phyloP scores from a whole-genome alignment of 2,329 filamentous ascomycete species.

The Aspergillus glaucus region DNA sequence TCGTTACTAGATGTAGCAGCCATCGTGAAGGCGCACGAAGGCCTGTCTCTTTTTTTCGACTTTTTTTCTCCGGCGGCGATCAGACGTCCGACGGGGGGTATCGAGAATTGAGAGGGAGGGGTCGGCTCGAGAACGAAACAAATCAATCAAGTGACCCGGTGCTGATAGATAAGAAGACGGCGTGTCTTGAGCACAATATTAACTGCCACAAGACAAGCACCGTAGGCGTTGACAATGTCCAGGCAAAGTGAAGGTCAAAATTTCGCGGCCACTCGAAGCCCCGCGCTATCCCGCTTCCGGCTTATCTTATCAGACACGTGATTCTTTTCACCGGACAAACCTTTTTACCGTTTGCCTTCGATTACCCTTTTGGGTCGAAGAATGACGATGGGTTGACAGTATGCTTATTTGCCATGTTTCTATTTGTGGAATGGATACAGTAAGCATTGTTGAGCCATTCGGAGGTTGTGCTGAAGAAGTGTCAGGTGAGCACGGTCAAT shows the following conservation, averaged over 20 bases:
- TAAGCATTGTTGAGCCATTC: too few species aligned
- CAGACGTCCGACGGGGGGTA: slow-evolving; percentile 5
- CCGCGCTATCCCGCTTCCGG: slow-evolving; percentile 22
- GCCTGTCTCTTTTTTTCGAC: slow-evolving; percentile 1
- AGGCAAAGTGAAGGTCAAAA: background rate
- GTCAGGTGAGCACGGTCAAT: too few species aligned
- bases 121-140: background rate
- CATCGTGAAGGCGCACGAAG: slow-evolving; percentile 23
- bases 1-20: slow-evolving; percentile 21
- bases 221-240: background rate
- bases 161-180: background rate
- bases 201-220: background rate
- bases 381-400: too few species aligned
- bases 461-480: too few species aligned
- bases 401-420: too few species aligned
- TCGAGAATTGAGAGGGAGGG: background rate
- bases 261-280: slow-evolving; percentile 5
- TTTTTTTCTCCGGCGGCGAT: background rate
- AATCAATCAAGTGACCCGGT: background rate
- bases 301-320: slow-evolving; percentile 25
- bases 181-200: background rate
- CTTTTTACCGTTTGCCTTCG: background rate
- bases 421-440: too few species aligned
- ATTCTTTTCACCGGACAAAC: slow-evolving; percentile 2
- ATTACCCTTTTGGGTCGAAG: too few species aligned